phyloP scores from a whole-genome alignment of 164 flowering plant species.

The Chloranthus sessilifolius region DNA sequence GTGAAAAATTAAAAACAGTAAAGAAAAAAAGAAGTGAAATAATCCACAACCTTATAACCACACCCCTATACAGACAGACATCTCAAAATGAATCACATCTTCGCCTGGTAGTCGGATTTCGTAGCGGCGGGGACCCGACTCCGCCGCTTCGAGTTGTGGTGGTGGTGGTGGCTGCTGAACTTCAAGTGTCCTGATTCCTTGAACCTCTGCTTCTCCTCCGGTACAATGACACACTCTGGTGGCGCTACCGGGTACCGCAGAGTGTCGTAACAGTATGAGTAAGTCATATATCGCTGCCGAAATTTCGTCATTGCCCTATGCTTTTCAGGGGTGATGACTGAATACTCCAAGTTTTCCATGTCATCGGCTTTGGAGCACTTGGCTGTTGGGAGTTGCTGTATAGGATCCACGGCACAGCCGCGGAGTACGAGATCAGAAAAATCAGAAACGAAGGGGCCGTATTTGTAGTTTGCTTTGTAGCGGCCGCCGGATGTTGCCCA shows the following conservation, averaged over 20 bases:
- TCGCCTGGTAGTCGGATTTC: background rate
- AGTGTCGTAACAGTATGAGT: constrained; percentile 77
- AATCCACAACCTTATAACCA: too few species aligned
- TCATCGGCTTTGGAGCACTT: constrained; percentile 22
- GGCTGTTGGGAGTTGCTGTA: constrained; percentile 27
- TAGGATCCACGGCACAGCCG: constrained; percentile 65
- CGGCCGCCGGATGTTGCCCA: constrained; percentile 95
- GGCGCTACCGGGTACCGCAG: constrained; percentile 62
- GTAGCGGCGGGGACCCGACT: too few species aligned
- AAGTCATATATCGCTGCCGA: constrained; percentile 67
- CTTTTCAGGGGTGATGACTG: constrained; percentile 33
- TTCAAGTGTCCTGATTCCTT: constrained; percentile 61
- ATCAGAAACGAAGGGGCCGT: constrained; percentile 70
- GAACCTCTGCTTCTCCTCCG: constrained; percentile 50
- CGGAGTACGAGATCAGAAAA: constrained; percentile 54
- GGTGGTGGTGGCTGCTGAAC: constrained; percentile 44
- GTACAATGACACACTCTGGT: constrained; percentile 71
- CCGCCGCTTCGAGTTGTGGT: constrained; percentile 23
- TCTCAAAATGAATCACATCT: background rate
- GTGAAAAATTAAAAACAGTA: too few species aligned
- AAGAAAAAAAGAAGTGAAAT: too few species aligned
- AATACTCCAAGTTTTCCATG: constrained; percentile 30
- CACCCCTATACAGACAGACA: too few species aligned
- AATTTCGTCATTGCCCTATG: constrained; percentile 55
- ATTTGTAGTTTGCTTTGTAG: constrained; percentile 63